Evolutionary conservation across 163 green algal species (phyloP), one percentile per base, ranked within the genome.

Genomic region (Coccomyxa subellipsoidea): DNA sequence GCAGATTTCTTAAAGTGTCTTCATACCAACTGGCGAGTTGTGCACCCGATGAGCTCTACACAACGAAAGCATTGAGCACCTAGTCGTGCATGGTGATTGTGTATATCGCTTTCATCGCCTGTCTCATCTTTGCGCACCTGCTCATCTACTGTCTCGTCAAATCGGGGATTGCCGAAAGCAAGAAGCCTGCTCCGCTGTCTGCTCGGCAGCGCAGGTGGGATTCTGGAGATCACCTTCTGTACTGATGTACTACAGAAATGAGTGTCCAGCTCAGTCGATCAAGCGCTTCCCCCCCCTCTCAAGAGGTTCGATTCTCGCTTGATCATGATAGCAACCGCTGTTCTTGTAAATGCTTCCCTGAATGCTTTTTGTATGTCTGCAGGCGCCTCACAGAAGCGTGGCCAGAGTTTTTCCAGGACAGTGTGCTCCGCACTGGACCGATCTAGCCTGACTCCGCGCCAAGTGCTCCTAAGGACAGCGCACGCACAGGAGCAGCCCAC

Each of bases 311-410:
- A 12, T 29, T 66, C 12, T 66, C 47, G 47, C 47, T 18, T 66
- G 47, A 29, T 66, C 12, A 66, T 29, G 12, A 12, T 66, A 12
- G 47, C 47, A 66, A 18, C 12, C 12, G 18, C 12, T 29, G 12
- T 66, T 12, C 47, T 18, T 29, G 47, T 18, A n/a, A 66, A 66
- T 66, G 47, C 47, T 18, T 66, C 12, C 47, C 18, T 66, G 12
- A 18, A 66, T 29, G 47, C 18, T 66, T 18, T 12, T 18, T 12
- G 12, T 66, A 12, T 66, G 47, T 66, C 12, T 73, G 66, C 66
- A 73, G 66, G n/a, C 66, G 66, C 66, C 66, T 73, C 27, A 73
- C 66, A 18, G 66, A 73, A 23, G 66, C 66, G 31, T 73, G 66
- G 66, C 66, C 66, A 7, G 21, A 34, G 29, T 36, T 73, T 8